Evolutionary conservation across 129 eudicot genomes (phyloP), one percentile per base, ranked within the genome.

Genomic region (Helichrysum umbraculigerum): DNA sequence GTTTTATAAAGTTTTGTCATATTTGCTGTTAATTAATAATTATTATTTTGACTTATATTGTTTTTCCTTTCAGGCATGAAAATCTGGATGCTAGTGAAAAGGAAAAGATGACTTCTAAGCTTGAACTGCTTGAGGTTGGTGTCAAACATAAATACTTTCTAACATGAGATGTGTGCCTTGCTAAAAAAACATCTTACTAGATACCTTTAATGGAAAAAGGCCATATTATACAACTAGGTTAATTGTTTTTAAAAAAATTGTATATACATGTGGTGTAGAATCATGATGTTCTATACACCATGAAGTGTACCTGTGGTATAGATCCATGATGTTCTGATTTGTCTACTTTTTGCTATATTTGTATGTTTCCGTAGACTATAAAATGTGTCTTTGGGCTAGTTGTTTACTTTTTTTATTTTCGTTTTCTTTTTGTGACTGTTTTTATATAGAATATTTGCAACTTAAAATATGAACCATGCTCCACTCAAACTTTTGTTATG

Each of bases 121-220:
- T 80, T 73, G 83, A 80, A 0, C 16, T 73, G 11, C 79, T 80
- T 74, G 69, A 74, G 79, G 83, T 78, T 42, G 35, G 76, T 77
- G 62, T 69, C 28, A 69, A 11, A 25, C 37, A 56, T 8, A 21
- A 22, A 63, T 61, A 44, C 19, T 30, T 62, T 74, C 11, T 16
- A 61, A 21, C 15, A 74, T 74, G 14, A 58, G 19, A 73, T 15
- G 20, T 20, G 9, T 22, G 42, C 33, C 58, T 39, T 59, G 58
- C 28, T 62, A n/a, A 52, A 7, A 41, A 41, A 34, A 66, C 33
- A 16, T 14, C 66, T 57, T 51, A 35, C 35, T 35, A 19, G 74
- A 59, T 59, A 16, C 77, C 16, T 21, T 58, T 7, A 59, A 71
- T 7, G 44, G n/a, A 34, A 33, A 66, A 22, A 67, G 21, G 19